Conservation (phyloP, 805 yeast genomes). For the Komagataella kurtzmanii region DNA sequence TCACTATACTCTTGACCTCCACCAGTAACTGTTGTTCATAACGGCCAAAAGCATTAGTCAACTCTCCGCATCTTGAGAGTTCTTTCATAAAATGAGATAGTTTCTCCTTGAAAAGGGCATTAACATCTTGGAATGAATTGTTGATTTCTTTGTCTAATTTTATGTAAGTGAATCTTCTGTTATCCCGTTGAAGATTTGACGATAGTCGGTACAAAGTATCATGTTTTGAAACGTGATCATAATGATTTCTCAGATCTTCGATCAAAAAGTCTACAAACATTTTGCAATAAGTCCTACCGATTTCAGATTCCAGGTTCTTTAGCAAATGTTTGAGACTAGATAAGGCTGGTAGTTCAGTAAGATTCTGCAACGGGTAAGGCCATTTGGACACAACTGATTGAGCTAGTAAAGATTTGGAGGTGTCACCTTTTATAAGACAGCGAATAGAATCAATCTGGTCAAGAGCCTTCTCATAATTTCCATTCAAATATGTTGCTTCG, state of each 20-base stretch:
- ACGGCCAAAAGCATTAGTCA: constrained; percentile 43
- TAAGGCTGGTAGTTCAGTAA: constrained; percentile 36
- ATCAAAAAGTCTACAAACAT: constrained; percentile 42
- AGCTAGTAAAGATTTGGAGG: constrained; percentile 13
- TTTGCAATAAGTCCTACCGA: constrained; percentile 55
- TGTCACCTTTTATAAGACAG: constrained; percentile 41
- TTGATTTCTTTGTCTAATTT: constrained; percentile 13
- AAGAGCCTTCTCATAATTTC: constrained; percentile 40
- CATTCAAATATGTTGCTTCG: constrained; percentile 27
- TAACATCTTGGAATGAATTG: constrained; percentile 21
- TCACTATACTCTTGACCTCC: constrained; percentile 64
- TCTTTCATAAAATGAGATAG: constrained; percentile 38
- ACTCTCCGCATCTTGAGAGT: constrained; percentile 45
- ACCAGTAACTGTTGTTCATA: constrained; percentile 58
- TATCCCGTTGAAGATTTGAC: constrained; percentile 5
- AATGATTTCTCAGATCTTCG: constrained; percentile 48
- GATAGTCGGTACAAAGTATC: constrained; percentile 40
- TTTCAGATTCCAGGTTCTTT: constrained; percentile 40
- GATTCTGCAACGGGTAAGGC: constrained; percentile 29
- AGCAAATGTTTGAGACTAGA: constrained; percentile 36
- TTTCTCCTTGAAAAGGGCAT: constrained; percentile 23
- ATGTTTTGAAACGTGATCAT: constrained; percentile 27
- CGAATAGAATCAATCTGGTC: constrained; percentile 46
- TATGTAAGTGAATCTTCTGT: constrained; percentile 2
- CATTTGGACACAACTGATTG: constrained; percentile 20